A percentile compares a stretch with the other conserved stretches of the same genome.
phyloP scores from a whole-genome alignment of 345 rosid genomes.

The Aquilaria malaccensis region DNA sequence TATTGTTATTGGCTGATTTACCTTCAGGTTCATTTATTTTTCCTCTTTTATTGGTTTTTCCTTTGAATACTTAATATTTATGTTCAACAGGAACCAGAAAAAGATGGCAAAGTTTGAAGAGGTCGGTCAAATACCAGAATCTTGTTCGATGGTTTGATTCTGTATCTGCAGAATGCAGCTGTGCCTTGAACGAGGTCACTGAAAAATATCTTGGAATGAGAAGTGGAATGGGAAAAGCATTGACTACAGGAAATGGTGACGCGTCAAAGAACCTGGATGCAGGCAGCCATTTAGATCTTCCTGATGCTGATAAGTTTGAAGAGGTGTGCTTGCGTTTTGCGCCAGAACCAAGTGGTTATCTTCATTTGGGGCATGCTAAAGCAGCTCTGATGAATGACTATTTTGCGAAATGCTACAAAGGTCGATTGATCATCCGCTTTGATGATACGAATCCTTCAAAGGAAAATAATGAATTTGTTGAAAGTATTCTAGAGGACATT shows the following conservation, averaged over 20 bases:
- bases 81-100: conserved; percentile 44
- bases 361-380: conserved; percentile 92
- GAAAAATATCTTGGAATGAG: no score
- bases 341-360: conserved; percentile 97
- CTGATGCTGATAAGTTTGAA: conserved; percentile 62
- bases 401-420: conserved; percentile 80
- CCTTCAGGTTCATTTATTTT: no score
- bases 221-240: no score
- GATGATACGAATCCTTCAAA: conserved; percentile 98
- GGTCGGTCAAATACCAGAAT: conserved; percentile 76
- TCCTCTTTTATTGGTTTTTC: no score
- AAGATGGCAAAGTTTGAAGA: conserved; percentile 94
- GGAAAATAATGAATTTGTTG: conserved; percentile 94
- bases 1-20: no score
- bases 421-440: conserved; percentile 78
- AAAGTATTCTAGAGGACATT: conserved; percentile 69
- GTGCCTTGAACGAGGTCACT: no score
- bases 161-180: conserved; percentile 42
- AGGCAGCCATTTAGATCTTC: conserved; percentile 54
- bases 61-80: no score
- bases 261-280: no score
- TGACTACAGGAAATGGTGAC: no score
- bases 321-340: conserved; percentile 83
- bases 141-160: conserved; percentile 88
- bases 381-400: conserved; percentile 87